Base-by-base conservation (phyloP, 768 basidiomycete genomes). In the Suillus sp. region DNA sequence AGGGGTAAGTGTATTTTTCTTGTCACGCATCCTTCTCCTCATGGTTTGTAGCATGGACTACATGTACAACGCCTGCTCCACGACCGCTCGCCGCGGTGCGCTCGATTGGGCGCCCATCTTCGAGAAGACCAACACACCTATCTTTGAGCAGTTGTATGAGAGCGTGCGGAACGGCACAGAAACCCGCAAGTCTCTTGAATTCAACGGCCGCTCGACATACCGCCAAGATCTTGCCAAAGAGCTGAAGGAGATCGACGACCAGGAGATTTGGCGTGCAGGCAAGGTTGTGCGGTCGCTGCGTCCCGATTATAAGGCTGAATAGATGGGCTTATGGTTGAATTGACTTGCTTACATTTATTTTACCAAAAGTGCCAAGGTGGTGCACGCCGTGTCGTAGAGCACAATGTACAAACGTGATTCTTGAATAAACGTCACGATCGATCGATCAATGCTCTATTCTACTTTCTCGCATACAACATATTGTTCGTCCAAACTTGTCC, bases 51-150 rank as follows among this genome's bases (percentile, higher is more conserved):
- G 95, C 62, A 91, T 96, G 96, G 96, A 98, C 80, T 96, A 97
- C 87, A 98, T 99, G 96, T 98, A 90, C 87, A 91, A 91, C 74
- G 96, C 97, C 53, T 99, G 97, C 83, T 99, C 97, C 37, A 99
- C 96, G 69, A 99, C 97, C 56, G 97, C 97, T 59, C 95, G 96
- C 70, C 96, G 97, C 67, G 97, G 97, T 72, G 97, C 96, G 48
- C 92, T 97, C 67, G 97, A 99, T 84, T 99, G 97, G 97, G 96
- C 96, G 14, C 96, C 95, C 65, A 80, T 97, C 78, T 95, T 96
- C 75, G 95, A 96, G 79, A 89, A 92, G 79, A 89, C 96, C 67
- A 99, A 98, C 82, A 69, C 90, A 45, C 97, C 97, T 65, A 82
- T 99, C 73, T 99, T 99, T 75, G 94, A 98, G 80, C 80, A 89